Base-by-base conservation (phyloP, 257 asterid species). In the Voacanga thouarsii region DNA sequence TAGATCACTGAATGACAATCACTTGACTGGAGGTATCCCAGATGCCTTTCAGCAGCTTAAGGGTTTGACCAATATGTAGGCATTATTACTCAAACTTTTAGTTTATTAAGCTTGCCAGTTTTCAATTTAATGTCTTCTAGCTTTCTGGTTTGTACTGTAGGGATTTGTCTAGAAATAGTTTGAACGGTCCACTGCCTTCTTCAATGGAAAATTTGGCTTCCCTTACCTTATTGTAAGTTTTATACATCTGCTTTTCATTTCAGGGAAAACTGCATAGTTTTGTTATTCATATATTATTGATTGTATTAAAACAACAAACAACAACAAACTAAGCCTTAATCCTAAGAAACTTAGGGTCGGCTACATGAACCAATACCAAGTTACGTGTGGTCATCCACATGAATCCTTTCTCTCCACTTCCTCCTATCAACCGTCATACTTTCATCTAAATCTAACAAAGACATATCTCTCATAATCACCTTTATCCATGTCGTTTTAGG, bases 141-240 rank as follows among this genome's bases (percentile, higher is more conserved):
- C 64, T 30, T 66, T 75, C 66, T 44, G 51, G 45, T 68, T 57
- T 28, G 28, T 30, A 51, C 78, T 85, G 77, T 88, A 95, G 99
- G 90, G 92, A 93, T 84, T 86, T 95, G 50, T 95, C 99, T 7
- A 83, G 90, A 65, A 95, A 95, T 81, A 86, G 45, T 77, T 91
- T 95, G 84, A 85, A 82, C 19, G 88, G 96, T 61, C 92, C 49
- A 65, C 89, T 95, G 81, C 99, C 99, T 78, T 80, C 93, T 83
- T 95, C 99, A 37, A 83, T 95, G 92, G 92, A 85, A 82, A 87
- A 37, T 75, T 85, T 93, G 89, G 75, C 90, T 12, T 82, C 92
- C 79, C 91, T 95, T 71, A 80, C 84, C 44, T 81, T 87, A 79
- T 80, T 95, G 99, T 95, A 84, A 89, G 99, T 83, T 77, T 66